phyloP scores from a whole-genome alignment of 768 basidiomycete species.

The Serendipita indica region DNA sequence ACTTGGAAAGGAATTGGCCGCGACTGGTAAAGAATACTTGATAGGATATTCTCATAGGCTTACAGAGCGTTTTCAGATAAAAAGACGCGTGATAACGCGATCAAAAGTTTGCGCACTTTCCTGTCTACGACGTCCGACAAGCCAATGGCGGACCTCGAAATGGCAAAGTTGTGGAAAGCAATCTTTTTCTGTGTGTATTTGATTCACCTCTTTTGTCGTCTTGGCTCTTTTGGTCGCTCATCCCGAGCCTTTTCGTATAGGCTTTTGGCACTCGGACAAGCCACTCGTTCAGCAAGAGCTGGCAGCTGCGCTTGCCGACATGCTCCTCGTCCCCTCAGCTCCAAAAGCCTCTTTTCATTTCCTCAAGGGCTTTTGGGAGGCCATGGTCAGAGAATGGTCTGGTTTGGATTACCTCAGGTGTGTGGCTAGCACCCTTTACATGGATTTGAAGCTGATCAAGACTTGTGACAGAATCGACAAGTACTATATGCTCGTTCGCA shows the following conservation, averaged over 20 bases:
- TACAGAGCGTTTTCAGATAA: conserved; percentile 42
- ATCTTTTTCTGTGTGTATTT: conserved; percentile 75
- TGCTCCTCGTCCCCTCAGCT: conserved; percentile 53
- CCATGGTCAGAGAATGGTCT: conserved; percentile 82
- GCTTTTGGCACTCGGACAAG: conserved; percentile 99
- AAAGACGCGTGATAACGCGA: conserved; percentile 79
- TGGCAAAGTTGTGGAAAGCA: conserved; percentile 94
- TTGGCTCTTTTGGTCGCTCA: neutral
- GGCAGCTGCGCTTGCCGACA: conserved; percentile 68
- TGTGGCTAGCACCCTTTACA: conserved; percentile 17
- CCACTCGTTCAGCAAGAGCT: conserved; percentile 89
- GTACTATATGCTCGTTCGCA: conserved; percentile 86
- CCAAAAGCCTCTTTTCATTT: conserved; percentile 52
- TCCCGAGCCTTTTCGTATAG: conserved; percentile 32
- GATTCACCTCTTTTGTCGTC: conserved; percentile 8
- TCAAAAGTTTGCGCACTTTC: conserved; percentile 63
- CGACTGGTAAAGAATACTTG: conserved; percentile 47
- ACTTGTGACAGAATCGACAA: conserved; percentile 67
- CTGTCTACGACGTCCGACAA: conserved; percentile 50
- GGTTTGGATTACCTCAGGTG: conserved; percentile 84
- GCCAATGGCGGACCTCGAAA: conserved; percentile 53
- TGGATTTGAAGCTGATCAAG: conserved; percentile 12
- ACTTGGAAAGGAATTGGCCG: conserved; percentile 81
- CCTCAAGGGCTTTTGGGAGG: conserved; percentile 80
- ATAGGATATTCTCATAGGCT: neutral